Percentiles rank a stretch among this genome's conserved stretches.
Evolutionary conservation across 495 filamentous ascomycete genomes (phyloP).

Genomic region (Penicillium salamii): DNA sequence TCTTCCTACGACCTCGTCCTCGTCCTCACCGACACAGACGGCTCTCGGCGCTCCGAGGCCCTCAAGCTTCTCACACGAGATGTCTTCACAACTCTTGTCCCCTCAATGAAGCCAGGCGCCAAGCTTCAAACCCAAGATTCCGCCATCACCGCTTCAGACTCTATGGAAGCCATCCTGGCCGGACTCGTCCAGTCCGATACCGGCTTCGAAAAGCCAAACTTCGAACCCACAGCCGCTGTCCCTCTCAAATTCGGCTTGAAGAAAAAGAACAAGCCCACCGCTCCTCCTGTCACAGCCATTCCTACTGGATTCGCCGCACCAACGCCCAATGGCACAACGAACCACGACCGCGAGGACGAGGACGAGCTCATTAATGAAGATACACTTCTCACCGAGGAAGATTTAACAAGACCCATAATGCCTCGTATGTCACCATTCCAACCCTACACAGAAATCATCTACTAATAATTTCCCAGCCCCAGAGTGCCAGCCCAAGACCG

Average conservation of each 20-base stretch:
- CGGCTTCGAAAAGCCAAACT: constrained; percentile 71
- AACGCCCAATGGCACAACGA: constrained; percentile 21
- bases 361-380: constrained; percentile 92
- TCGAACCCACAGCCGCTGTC: constrained; percentile 60
- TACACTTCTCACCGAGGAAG: constrained; percentile 76
- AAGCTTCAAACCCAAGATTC: constrained; percentile 68
- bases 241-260: constrained; percentile 68
- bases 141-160: constrained; percentile 43
- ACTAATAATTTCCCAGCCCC: constrained; percentile 52
- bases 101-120: constrained; percentile 68
- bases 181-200: constrained; percentile 64
- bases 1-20: constrained; percentile 81
- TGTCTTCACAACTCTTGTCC: constrained; percentile 64
- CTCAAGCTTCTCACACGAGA: constrained; percentile 60
- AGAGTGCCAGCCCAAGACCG: constrained; percentile 82
- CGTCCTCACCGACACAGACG: constrained; percentile 74
- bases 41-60: constrained; percentile 55
- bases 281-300: constrained; percentile 25
- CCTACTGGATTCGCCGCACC: constrained; percentile 48
- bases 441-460: background rate
- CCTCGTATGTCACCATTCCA: constrained; percentile 60
- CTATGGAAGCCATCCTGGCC: constrained; percentile 73
- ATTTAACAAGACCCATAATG: constrained; percentile 66
- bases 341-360: constrained; percentile 51
- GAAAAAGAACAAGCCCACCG: constrained; percentile 52